Conservation (phyloP, 164 flowering plant genomes). For the Macadamia tetraphylla region DNA sequence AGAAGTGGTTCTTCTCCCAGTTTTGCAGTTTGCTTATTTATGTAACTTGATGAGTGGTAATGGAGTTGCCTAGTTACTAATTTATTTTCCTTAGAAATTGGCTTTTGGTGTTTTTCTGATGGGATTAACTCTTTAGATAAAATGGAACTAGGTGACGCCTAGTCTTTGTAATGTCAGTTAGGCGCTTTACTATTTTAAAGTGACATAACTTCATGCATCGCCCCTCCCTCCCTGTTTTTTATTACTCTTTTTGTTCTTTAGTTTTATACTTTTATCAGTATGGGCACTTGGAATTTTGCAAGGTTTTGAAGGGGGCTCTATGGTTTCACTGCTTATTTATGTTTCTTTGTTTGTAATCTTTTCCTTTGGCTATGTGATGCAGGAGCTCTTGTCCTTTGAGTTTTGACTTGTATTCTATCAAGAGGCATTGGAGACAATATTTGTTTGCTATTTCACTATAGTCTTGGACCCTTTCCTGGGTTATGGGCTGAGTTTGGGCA, state of each 20-base stretch:
- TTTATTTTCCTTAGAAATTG: neutral
- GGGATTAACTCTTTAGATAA: too few relatives aligned
- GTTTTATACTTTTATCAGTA: neutral
- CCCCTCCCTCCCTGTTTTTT: neutral
- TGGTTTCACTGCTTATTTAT: neutral
- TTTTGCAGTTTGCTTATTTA: neutral
- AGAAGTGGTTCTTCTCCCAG: neutral
- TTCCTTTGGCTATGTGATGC: neutral
- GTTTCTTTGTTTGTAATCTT: neutral
- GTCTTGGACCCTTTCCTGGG: slow-evolving; percentile 1
- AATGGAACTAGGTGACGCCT: too few relatives aligned
- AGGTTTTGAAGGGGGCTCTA: neutral
- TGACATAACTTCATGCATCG: neutral
- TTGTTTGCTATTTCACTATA: neutral
- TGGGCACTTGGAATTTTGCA: neutral
- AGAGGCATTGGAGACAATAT: slow-evolving; percentile 3
- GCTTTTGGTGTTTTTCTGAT: too few relatives aligned
- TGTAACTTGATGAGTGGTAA: neutral
- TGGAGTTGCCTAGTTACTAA: neutral
- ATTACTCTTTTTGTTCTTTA: neutral
- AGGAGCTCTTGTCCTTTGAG: slow-evolving; percentile 3
- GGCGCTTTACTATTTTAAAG: too few relatives aligned
- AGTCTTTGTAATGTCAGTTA: too few relatives aligned
- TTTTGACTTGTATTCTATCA: neutral
- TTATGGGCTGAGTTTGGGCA: slow-evolving; percentile 75